These are phyloP conservation scores for Inga laurina DNA, from an alignment of 306 rosid genomes.

Conservation along the genomic window DNA sequence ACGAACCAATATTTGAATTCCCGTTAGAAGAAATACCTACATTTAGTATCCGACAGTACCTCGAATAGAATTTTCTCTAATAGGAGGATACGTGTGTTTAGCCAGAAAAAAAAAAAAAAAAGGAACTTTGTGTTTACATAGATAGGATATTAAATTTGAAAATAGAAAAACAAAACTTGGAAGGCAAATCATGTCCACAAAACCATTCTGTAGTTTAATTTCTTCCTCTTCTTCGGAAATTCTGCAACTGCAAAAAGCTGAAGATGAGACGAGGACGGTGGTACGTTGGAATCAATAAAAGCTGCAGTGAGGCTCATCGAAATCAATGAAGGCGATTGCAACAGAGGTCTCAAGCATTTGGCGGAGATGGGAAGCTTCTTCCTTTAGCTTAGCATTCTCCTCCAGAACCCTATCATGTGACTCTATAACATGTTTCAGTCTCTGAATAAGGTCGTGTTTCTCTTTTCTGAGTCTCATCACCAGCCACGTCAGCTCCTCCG, in stretches of 20 bases:
- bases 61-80: no score
- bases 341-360: slow-evolving; percentile 52
- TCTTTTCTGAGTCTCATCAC: slow-evolving; percentile 66
- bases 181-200: background rate
- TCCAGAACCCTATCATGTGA: slow-evolving; percentile 54
- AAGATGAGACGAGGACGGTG: background rate
- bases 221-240: background rate
- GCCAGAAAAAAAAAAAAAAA: no score
- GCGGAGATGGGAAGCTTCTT: slow-evolving; percentile 65
- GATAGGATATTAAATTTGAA: no score
- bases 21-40: fast-evolving
- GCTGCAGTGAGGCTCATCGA: slow-evolving; percentile 31
- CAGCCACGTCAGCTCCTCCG: slow-evolving; percentile 78
- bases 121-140: no score
- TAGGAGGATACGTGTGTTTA: no score
- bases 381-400: slow-evolving; percentile 72
- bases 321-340: slow-evolving; percentile 41
- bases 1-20: no score
- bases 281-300: background rate
- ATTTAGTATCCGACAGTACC: no score
- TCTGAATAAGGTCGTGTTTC: slow-evolving; percentile 59
- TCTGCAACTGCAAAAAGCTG: background rate
- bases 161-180: background rate
- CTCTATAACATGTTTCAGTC: slow-evolving; percentile 56
- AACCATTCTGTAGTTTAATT: background rate